Evolutionary conservation across 2,329 filamentous ascomycete genomes (phyloP), one percentile per base, ranked within the genome.

Genomic region (Magnaporthiopsis incrustans): DNA sequence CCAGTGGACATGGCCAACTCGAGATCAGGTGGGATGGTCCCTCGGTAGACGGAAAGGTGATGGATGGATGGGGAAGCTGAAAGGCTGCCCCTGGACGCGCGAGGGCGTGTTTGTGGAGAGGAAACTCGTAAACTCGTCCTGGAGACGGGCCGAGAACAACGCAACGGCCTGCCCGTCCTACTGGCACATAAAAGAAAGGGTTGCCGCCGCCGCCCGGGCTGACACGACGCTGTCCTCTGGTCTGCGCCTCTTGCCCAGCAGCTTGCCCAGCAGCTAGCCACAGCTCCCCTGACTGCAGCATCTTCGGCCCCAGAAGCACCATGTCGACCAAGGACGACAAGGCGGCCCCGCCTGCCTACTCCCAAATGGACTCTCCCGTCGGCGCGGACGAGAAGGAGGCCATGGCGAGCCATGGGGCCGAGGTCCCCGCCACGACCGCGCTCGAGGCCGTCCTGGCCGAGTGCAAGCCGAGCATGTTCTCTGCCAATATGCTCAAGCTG

Each of bases 391-490:
- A 61, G n/a, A 61, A 60, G 33, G 60, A 61, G 27, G n/a, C 27
- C 7, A 53, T 11, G 25, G 30, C 60, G 15, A 61, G 27, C n/a
- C 53, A 59, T 32, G 61, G 73, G 30, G 66, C 64, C 18, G 66
- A 64, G 25, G 71, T 70, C 18, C 66, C 69, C 59, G 71, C 73
- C 25, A 72, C 75, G 44, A 71, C 73, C 25, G 74, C 74, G 18
- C 69, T 77, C 12, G 71, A 70, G 22, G 73, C 74, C 50, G 74
- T 74, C 25, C 65, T 75, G 27, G 73, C 71, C 4, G 72, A 72
- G 64, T 70, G 74, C 68, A 75, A 75, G 64, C 74, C 74, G 6
- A 73, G 69, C 35, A 67, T 73, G 8, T 70, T 71, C 65, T 75
- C 74, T 1, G 65, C 66, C 11, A 71, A 69, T 66, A 77, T 77